Evolutionary conservation across 495 filamentous ascomycete species (phyloP).

Genomic region (Aspergillus nidulans): DNA sequence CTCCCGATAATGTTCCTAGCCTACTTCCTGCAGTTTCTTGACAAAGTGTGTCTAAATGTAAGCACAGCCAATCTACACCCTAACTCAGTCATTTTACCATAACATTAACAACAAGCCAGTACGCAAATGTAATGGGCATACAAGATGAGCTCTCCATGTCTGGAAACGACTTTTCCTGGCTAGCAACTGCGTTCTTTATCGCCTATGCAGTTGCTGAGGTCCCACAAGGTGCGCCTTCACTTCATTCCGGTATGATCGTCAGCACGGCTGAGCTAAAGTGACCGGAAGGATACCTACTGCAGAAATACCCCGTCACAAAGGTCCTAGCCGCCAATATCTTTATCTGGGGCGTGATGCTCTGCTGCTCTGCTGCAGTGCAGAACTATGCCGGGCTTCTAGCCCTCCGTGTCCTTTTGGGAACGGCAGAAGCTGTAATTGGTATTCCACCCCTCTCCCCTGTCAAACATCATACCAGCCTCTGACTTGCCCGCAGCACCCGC

Average conservation of each 20-base stretch:
- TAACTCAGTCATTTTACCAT: no score
- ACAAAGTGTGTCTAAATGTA: slow-evolving; percentile 62
- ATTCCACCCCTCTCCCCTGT: background rate
- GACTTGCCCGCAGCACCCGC: no score
- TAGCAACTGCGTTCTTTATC: slow-evolving; percentile 53
- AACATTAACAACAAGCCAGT: no score
- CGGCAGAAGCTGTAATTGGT: slow-evolving; percentile 61
- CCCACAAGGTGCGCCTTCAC: slow-evolving; percentile 40
- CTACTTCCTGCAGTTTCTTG: slow-evolving; percentile 63
- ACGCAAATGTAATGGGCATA: slow-evolving; percentile 57
- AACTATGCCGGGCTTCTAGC: slow-evolving; percentile 42
- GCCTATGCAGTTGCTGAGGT: slow-evolving; percentile 52
- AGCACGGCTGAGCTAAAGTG: background rate
- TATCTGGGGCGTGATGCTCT: slow-evolving; percentile 57
- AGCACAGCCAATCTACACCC: no score
- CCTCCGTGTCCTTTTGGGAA: slow-evolving; percentile 56
- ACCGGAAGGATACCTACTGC: slow-evolving; percentile 37
- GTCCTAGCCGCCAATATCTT: slow-evolving; percentile 52
- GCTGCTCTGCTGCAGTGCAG: slow-evolving; percentile 50
- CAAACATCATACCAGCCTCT: background rate
- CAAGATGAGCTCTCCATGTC: slow-evolving; percentile 43
- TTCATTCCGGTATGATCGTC: background rate
- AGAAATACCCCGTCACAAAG: slow-evolving; percentile 51
- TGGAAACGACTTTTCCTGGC: slow-evolving; percentile 52
- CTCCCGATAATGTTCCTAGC: slow-evolving; percentile 56